phyloP scores from a whole-genome alignment of 768 basidiomycete species.

The Amanita rimosa region DNA sequence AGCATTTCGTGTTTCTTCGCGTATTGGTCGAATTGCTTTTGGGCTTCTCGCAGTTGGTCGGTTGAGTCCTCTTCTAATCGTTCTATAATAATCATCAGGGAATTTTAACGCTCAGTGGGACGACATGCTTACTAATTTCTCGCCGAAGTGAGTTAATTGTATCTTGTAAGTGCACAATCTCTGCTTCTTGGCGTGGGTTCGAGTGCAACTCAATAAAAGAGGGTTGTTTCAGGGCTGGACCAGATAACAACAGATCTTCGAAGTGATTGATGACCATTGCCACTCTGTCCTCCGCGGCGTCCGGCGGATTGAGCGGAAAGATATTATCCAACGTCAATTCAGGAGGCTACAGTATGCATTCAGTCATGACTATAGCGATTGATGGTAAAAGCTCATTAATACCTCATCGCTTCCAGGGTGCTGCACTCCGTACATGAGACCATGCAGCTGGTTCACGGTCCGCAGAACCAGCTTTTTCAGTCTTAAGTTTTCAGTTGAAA shows the following conservation, averaged over 20 bases:
- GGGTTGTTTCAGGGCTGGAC: background rate
- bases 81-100: background rate
- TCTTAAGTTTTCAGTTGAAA: constrained; percentile 53
- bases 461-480: constrained; percentile 51
- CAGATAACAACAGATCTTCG: background rate
- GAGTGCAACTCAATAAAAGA: background rate
- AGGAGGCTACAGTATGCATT: background rate
- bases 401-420: constrained; percentile 4
- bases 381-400: constrained; percentile 9
- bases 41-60: constrained; percentile 2
- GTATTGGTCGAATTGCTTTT: constrained; percentile 1
- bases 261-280: constrained; percentile 1
- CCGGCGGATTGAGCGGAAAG: constrained; percentile 6
- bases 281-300: constrained; percentile 2
- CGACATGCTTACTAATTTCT: background rate
- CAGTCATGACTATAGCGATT: background rate
- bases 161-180: background rate
- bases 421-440: constrained; percentile 25
- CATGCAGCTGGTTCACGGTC: constrained; percentile 55
- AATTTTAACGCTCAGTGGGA: background rate
- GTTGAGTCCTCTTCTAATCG: constrained; percentile 1
- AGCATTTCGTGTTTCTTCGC: constrained; percentile 1
- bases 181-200: constrained; percentile 1
- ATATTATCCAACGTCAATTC: constrained; percentile 1
- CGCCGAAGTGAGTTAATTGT: background rate